These are phyloP conservation scores for Rosa persica DNA, from an alignment of 306 rosid species.

Conservation along the genomic window DNA sequence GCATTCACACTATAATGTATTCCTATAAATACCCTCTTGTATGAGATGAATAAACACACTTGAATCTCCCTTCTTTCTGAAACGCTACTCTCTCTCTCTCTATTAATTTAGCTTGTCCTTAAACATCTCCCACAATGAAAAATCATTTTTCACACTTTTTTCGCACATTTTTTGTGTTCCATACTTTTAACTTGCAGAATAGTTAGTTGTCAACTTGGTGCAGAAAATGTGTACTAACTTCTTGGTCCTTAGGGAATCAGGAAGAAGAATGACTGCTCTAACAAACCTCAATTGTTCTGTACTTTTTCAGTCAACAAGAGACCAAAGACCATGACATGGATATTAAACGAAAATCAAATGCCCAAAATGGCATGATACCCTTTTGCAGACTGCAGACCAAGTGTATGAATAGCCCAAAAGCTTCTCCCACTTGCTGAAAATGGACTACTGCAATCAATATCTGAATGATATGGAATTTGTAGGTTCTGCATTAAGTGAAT, in stretches of 20 bases:
- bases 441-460: constrained; percentile 8
- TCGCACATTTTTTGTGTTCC: neutral
- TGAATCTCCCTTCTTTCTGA: too few relatives aligned
- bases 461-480: constrained; percentile 33
- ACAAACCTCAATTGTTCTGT: constrained; percentile 21
- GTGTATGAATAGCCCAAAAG: constrained; percentile 24
- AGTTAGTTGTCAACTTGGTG: neutral
- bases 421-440: neutral
- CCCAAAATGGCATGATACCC: constrained; percentile 35
- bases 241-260: neutral
- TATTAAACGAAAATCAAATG: neutral
- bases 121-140: neutral
- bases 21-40: too few relatives aligned
- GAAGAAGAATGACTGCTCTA: neutral
- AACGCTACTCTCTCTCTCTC: too few relatives aligned
- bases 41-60: too few relatives aligned
- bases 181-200: too few relatives aligned
- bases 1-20: too few relatives aligned
- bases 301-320: constrained; percentile 19
- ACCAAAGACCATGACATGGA: constrained; percentile 1
- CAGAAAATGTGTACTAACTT: neutral
- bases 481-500: constrained; percentile 30
- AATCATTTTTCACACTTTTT: too few relatives aligned
- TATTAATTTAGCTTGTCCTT: too few relatives aligned
- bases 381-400: constrained; percentile 43